Evolutionary conservation across 2,329 filamentous ascomycete genomes (phyloP).

Genomic region (Colletotrichum sp.): DNA sequence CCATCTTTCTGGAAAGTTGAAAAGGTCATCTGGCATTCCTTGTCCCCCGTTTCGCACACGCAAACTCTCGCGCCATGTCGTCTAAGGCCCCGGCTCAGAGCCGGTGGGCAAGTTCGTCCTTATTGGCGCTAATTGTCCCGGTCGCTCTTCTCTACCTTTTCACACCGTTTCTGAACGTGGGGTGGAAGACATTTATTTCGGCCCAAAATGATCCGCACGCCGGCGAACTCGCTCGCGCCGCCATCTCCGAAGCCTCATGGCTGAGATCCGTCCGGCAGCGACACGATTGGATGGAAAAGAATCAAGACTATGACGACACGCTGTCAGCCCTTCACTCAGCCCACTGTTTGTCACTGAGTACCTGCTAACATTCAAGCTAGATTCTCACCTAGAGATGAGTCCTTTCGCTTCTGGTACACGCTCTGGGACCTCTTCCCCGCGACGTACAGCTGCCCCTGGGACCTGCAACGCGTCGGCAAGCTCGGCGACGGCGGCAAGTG

Average conservation of each 20-base stretch:
- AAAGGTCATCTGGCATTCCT: background rate
- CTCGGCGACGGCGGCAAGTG: slow-evolving; percentile 45
- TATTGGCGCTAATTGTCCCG: background rate
- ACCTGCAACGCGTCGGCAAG: slow-evolving; percentile 39
- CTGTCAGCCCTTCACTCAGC: background rate
- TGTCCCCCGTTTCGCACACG: background rate
- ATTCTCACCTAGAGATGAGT: background rate
- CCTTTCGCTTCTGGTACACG: slow-evolving; percentile 29
- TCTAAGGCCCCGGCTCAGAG: background rate
- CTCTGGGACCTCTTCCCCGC: slow-evolving; percentile 44
- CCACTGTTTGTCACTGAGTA: rapidly evolving
- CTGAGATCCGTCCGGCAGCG: background rate
- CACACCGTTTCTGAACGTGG: background rate
- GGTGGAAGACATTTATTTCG: background rate
- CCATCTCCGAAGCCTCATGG: background rate
- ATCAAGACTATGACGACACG: background rate
- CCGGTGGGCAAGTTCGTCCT: background rate
- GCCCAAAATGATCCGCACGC: background rate
- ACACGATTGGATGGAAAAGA: background rate
- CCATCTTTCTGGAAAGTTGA: background rate
- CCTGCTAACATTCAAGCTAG: background rate
- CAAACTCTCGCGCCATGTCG: background rate
- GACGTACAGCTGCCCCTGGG: slow-evolving; percentile 41
- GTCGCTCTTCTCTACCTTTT: background rate
- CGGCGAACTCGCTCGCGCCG: background rate